These are phyloP conservation scores for Schizosaccharomyces cryophilus DNA, from an alignment of 805 yeast species.

Conservation along the genomic window DNA sequence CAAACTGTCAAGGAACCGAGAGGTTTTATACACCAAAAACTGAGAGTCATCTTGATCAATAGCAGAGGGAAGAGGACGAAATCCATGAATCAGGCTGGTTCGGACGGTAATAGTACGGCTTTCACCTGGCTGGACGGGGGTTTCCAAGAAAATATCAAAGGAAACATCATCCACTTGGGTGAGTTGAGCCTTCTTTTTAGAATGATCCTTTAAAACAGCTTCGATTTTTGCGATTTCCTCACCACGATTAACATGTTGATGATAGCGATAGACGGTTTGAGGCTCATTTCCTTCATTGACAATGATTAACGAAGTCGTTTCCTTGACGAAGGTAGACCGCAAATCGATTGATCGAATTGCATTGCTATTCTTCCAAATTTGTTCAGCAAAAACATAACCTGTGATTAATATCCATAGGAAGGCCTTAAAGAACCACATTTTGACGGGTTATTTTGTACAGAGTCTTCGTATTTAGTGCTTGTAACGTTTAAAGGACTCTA, in stretches of 20 bases:
- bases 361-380: constrained; percentile 10
- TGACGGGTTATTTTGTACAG: too few species aligned
- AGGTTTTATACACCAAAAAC: constrained; percentile 27
- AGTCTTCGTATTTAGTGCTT: too few species aligned
- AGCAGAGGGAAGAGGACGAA: constrained; percentile 39
- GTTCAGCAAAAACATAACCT: background rate
- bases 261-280: constrained; percentile 27
- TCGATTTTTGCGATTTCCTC: background rate
- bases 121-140: constrained; percentile 43
- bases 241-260: background rate
- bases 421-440: background rate
- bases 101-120: constrained; percentile 25
- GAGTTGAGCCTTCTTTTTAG: background rate
- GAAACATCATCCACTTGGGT: constrained; percentile 9
- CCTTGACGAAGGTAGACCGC: constrained; percentile 38
- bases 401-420: background rate
- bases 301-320: constrained; percentile 28
- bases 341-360: constrained; percentile 39
- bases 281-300: constrained; percentile 36
- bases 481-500: too few species aligned
- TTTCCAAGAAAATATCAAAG: constrained; percentile 28
- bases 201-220: background rate
- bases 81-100: constrained; percentile 22
- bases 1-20: constrained; percentile 33
- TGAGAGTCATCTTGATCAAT: constrained; percentile 39